A percentile compares a stretch with the other conserved stretches of the same genome.
phyloP scores from a whole-genome alignment of 352 stramenopile species.

The Bremia lactucae region DNA sequence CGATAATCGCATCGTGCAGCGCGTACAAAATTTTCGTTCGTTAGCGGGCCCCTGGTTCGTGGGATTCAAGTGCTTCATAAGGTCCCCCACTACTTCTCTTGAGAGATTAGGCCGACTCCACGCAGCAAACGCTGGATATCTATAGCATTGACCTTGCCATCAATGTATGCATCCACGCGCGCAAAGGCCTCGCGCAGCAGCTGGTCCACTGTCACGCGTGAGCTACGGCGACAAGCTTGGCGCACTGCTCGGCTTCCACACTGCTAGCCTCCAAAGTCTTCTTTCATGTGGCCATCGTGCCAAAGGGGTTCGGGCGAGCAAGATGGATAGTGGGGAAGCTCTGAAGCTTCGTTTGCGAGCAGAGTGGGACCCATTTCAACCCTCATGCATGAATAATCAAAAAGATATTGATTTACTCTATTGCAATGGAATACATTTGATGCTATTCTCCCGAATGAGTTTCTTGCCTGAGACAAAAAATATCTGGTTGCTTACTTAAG shows the following conservation, averaged over 20 bases:
- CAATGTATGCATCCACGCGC: slow-evolving; percentile 49
- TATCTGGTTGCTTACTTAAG: too few species aligned
- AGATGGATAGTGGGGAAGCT: slow-evolving; percentile 10
- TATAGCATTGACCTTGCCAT: slow-evolving; percentile 55
- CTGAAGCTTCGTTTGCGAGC: slow-evolving; percentile 8
- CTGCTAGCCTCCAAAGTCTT: not conserved
- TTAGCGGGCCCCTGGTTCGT: slow-evolving; percentile 55
- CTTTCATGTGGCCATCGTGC: slow-evolving; percentile 6
- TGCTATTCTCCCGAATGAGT: too few species aligned
- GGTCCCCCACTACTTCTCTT: slow-evolving; percentile 33
- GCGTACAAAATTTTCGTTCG: slow-evolving; percentile 62
- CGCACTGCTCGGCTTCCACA: slow-evolving; percentile 7
- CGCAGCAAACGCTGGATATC: slow-evolving; percentile 66
- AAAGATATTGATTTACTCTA: too few species aligned
- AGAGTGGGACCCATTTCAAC: slow-evolving; percentile 3
- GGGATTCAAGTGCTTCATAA: slow-evolving; percentile 60
- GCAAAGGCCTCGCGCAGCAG: slow-evolving; percentile 68
- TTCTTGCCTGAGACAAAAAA: too few species aligned
- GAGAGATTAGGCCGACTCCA: slow-evolving; percentile 50
- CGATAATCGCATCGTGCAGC: slow-evolving; percentile 68
- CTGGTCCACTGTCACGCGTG: slow-evolving; percentile 64
- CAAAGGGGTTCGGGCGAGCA: slow-evolving; percentile 4
- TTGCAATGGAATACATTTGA: too few species aligned
- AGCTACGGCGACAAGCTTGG: slow-evolving; percentile 65
- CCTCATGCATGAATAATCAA: slow-evolving; percentile 17